Evolutionary conservation across 2,329 filamentous ascomycete species (phyloP).

Genomic region (Cladosporium sp.): DNA sequence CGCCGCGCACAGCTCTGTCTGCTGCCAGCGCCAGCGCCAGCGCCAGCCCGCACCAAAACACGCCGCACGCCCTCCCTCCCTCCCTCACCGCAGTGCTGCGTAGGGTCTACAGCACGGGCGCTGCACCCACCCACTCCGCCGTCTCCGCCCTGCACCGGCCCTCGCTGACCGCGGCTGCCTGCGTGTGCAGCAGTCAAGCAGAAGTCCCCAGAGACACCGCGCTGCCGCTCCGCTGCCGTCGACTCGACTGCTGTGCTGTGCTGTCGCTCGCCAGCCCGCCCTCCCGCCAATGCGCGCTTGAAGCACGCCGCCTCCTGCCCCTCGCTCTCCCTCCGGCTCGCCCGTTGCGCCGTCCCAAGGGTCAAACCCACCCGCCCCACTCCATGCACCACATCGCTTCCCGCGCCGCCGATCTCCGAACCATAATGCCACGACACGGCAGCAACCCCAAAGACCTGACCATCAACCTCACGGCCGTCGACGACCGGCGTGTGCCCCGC

Average conservation of each 20-base stretch:
- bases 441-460: slow-evolving; percentile 25
- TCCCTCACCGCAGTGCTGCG: neutral
- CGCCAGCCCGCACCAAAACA: neutral
- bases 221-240: too few relatives aligned
- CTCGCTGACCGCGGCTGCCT: slow-evolving; percentile 2
- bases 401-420: slow-evolving; percentile 10
- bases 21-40: neutral
- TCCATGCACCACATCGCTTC: slow-evolving; percentile 8
- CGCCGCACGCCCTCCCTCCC: neutral
- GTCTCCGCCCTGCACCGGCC: too few relatives aligned
- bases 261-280: too few relatives aligned
- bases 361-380: slow-evolving; percentile 1
- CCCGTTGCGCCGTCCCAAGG: slow-evolving; percentile 10
- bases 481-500: slow-evolving; percentile 9
- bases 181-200: slow-evolving; percentile 1
- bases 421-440: slow-evolving; percentile 25
- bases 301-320: slow-evolving; percentile 5
- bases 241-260: too few relatives aligned
- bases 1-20: too few relatives aligned
- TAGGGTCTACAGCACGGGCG: neutral
- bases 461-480: slow-evolving; percentile 19
- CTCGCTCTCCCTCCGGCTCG: neutral
- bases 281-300: slow-evolving; percentile 1
- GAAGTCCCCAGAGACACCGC: too few relatives aligned
- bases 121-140: neutral